Percentiles rank a stretch among this genome's conserved stretches.
phyloP scores from a whole-genome alignment of 1,284 basidiomycete genomes.

The Ganoderma lingzhi region DNA sequence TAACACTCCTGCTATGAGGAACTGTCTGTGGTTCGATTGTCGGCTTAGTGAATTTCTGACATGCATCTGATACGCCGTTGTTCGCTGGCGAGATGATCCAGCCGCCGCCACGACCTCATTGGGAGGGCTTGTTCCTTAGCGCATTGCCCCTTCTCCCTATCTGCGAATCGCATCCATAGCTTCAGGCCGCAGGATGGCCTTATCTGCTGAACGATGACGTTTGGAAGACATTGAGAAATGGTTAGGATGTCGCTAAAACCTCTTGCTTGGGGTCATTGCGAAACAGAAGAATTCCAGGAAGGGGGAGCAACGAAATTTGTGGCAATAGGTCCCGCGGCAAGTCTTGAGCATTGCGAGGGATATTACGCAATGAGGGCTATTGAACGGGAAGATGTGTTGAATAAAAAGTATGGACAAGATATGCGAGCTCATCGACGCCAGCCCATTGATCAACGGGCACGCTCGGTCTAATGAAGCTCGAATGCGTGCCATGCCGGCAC shows the following conservation, averaged over 20 bases:
- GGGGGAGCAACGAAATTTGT: too few relatives aligned
- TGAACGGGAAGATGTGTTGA: background rate
- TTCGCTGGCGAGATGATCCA: background rate
- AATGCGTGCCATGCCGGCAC: slow-evolving; percentile 65
- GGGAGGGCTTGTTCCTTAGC: background rate
- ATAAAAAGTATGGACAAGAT: background rate
- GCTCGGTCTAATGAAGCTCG: slow-evolving; percentile 43
- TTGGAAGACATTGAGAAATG: background rate
- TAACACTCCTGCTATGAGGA: background rate
- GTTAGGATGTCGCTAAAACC: background rate
- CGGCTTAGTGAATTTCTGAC: background rate
- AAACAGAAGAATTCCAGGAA: background rate
- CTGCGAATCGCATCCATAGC: background rate
- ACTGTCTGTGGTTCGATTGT: background rate
- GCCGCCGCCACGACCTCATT: background rate
- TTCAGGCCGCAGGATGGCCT: background rate
- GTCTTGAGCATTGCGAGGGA: background rate
- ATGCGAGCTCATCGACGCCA: background rate
- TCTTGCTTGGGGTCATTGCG: background rate
- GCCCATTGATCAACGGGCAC: background rate
- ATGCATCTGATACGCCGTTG: background rate
- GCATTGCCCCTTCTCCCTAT: background rate
- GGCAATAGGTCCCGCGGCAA: background rate
- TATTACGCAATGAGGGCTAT: background rate
- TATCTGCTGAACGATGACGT: background rate